phyloP scores from a whole-genome alignment of 805 yeast genomes.

The Candida cerambycidarum region DNA sequence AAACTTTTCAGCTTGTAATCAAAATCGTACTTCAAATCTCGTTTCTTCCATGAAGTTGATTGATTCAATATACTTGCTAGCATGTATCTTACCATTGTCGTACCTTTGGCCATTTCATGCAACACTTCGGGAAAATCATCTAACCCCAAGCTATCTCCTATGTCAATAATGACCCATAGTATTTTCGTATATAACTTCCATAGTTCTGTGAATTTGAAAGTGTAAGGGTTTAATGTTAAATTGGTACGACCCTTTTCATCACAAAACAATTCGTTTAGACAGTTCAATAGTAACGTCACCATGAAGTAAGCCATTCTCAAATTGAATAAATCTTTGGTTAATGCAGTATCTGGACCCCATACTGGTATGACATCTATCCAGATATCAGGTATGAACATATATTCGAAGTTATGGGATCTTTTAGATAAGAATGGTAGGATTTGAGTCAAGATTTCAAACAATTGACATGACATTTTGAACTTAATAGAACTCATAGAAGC shows the following conservation, averaged over 20 bases:
- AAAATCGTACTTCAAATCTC: slow-evolving; percentile 2
- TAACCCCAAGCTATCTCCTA: too few relatives aligned
- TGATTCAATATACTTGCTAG: slow-evolving; percentile 52
- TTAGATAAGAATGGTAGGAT: neutral
- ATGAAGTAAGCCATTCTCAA: slow-evolving; percentile 29
- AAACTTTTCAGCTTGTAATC: slow-evolving; percentile 9
- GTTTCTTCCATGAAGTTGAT: neutral
- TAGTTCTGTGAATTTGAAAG: slow-evolving; percentile 52
- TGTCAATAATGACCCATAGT: too few relatives aligned
- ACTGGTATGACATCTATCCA: slow-evolving; percentile 6
- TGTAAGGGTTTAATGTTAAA: slow-evolving; percentile 59
- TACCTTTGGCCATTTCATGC: slow-evolving; percentile 52
- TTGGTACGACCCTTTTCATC: slow-evolving; percentile 31
- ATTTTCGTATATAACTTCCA: slow-evolving; percentile 70
- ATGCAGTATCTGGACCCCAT: slow-evolving; percentile 23
- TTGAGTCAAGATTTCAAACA: slow-evolving; percentile 28
- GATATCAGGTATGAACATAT: neutral
- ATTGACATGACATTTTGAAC: slow-evolving; percentile 33
- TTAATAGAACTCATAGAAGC: slow-evolving; percentile 26
- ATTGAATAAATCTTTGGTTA: slow-evolving; percentile 25
- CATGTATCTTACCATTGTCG: slow-evolving; percentile 61
- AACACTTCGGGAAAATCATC: too few relatives aligned
- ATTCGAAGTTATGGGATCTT: neutral
- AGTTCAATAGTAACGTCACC: slow-evolving; percentile 31
- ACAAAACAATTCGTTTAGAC: slow-evolving; percentile 32